phyloP scores from a whole-genome alignment of 306 rosid genomes.

The Acacia acuminata region DNA sequence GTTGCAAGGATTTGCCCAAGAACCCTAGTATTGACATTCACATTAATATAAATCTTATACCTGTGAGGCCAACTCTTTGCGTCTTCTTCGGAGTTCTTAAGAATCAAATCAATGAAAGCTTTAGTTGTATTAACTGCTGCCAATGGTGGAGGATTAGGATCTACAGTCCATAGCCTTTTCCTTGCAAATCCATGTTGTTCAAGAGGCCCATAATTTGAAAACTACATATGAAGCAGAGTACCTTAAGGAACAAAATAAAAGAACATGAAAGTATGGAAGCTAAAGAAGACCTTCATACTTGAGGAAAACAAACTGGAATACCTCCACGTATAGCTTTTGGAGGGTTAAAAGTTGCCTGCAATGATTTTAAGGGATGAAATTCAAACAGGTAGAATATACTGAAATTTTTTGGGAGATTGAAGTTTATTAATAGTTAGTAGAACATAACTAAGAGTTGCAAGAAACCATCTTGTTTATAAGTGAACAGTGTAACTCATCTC shows the following conservation, averaged over 20 bases:
- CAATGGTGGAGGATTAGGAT: constrained; percentile 75
- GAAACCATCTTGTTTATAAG: neutral
- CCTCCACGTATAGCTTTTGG: constrained; percentile 86
- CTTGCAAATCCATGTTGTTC: constrained; percentile 87
- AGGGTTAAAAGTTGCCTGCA: constrained; percentile 70
- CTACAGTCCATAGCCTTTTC: constrained; percentile 69
- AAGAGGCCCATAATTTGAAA: constrained; percentile 55
- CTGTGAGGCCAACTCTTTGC: constrained; percentile 74
- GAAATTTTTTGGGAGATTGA: neutral
- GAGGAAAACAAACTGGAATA: constrained; percentile 80
- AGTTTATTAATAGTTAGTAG: neutral
- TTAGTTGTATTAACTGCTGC: constrained; percentile 49
- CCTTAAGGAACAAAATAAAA: constrained; percentile 11
- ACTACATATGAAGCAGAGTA: constrained; percentile 46
- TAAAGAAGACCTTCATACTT: constrained; percentile 51
- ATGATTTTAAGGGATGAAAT: constrained; percentile 1
- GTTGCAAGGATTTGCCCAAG: neutral
- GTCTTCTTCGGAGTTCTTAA: constrained; percentile 67
- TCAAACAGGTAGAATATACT: neutral
- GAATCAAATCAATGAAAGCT: constrained; percentile 72
- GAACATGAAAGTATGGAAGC: neutral
- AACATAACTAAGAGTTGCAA: neutral
- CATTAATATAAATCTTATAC: constrained; percentile 31
- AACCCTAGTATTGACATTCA: neutral
- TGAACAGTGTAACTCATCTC: neutral